Evolutionary conservation across 306 rosid species (phyloP).

Genomic region (Elaeagnus macrophylla): DNA sequence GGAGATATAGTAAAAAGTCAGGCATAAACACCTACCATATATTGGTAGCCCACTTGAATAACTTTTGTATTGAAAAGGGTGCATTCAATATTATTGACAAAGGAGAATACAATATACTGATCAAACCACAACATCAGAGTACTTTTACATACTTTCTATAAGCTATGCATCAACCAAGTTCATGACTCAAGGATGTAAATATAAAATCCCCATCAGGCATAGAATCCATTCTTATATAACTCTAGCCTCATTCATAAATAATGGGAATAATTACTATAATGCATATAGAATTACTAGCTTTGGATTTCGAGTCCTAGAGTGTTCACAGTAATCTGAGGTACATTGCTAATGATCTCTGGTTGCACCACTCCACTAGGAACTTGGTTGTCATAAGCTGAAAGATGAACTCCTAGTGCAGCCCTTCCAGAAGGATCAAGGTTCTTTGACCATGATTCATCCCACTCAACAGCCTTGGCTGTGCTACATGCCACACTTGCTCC

Average conservation of each 20-base stretch:
- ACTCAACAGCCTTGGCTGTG: constrained; percentile 86
- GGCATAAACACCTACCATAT: constrained; percentile 1
- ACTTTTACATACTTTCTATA: constrained; percentile 5
- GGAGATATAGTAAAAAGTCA: not conserved
- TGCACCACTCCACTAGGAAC: constrained; percentile 20
- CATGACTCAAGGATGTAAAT: not conserved
- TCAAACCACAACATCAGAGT: constrained; percentile 5
- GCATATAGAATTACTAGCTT: constrained; percentile 27
- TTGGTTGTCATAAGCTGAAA: constrained; percentile 53
- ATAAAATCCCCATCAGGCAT: not conserved
- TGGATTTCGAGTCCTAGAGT: constrained; percentile 51
- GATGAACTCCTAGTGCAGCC: constrained; percentile 87
- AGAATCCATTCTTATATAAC: not conserved
- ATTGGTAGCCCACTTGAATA: constrained; percentile 11
- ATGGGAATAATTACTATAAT: not conserved
- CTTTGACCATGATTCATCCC: constrained; percentile 85
- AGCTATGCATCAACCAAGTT: not conserved
- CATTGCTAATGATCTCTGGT: constrained; percentile 44
- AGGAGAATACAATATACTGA: not conserved
- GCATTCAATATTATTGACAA: not conserved
- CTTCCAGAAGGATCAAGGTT: constrained; percentile 97
- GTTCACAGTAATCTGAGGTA: constrained; percentile 39
- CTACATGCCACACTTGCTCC: constrained; percentile 95
- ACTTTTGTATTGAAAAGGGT: not conserved
- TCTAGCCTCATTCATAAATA: constrained; percentile 14